Evolutionary conservation across 1,284 basidiomycete species (phyloP), one percentile per base, ranked within the genome.

Genomic region (Inonotus obliquus): DNA sequence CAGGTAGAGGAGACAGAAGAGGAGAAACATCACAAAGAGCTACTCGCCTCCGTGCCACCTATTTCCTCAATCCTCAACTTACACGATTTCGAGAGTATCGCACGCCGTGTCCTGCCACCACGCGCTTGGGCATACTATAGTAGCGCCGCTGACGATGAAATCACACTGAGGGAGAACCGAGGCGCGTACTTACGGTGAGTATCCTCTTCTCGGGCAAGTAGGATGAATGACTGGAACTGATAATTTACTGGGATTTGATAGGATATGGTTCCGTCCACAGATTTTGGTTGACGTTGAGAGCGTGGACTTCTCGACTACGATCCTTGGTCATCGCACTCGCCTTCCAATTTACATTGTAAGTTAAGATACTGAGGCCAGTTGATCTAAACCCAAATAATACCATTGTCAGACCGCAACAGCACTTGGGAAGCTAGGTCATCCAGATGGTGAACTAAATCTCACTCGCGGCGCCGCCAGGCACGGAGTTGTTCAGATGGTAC

Each of bases 211-310:
- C 17, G n/a, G n/a, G n/a, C n/a, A 45, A 41, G 41, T 7, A 55
- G n/a, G 7, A 14, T 29, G n/a, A 48, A 29, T 10, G 45, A 39
- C n/a, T 51, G 37, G 19, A 10, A 14, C 41, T n/a, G n/a, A 17
- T 0, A 1, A 25, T 54, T 21, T 60, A n/a, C 14, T 2, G 4
- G 21, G 44, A 21, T 48, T 21, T 23, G 44, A 5, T 67, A 90
- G 92, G 60, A 82, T 98, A 67, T 98, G 95, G 94, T 97, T 98
- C 80, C 83, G 95, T 17, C 95, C 95, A 11, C 84, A 94, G 14
- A 80, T 98, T 47, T 77, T 98, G 9, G 83, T 93, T 25, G 85
- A 97, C 69, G 94, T 98, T 10, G 83, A 84, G 10, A 78, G 80
- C 2, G 87, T 97, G 14, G 91, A 97, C 73, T 95, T 82, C 77